phyloP scores from a whole-genome alignment of 805 yeast species.

The Metschnikowia dekortorum region DNA sequence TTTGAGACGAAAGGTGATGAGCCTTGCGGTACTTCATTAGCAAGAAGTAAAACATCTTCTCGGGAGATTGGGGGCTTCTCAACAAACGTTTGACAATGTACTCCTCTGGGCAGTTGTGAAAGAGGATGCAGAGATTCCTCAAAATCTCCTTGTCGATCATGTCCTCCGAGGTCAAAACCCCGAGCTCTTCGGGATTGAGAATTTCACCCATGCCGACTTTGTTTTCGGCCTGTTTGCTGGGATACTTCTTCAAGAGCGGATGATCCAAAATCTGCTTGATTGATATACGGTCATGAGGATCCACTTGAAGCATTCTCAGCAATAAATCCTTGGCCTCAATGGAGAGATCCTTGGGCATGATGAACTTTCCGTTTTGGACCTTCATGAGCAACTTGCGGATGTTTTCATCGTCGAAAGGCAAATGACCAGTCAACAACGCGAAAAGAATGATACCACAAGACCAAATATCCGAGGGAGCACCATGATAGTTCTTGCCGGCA shows the following conservation, averaged over 20 bases:
- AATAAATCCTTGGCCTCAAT: constrained; percentile 85
- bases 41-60: constrained; percentile 76
- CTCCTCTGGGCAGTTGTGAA: constrained; percentile 69
- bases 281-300: constrained; percentile 75
- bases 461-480: constrained; percentile 97
- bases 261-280: constrained; percentile 74
- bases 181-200: constrained; percentile 6
- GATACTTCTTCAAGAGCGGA: constrained; percentile 77
- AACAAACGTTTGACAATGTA: constrained; percentile 50
- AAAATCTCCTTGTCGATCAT: constrained; percentile 71
- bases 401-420: constrained; percentile 96
- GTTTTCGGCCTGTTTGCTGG: constrained; percentile 26
- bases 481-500: constrained; percentile 91
- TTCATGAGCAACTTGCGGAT: constrained; percentile 81
- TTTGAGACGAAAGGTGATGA: constrained; percentile 34
- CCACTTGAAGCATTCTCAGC: constrained; percentile 71
- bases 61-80: constrained; percentile 59
- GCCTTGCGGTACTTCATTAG: constrained; percentile 70
- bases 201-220: background rate
- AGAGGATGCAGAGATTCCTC: constrained; percentile 69
- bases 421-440: constrained; percentile 89
- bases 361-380: constrained; percentile 85
- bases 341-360: constrained; percentile 77
- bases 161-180: constrained; percentile 22
- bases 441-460: constrained; percentile 94